Conservation (phyloP, 768 basidiomycete species). For the Leucocoprinus leucothites region DNA sequence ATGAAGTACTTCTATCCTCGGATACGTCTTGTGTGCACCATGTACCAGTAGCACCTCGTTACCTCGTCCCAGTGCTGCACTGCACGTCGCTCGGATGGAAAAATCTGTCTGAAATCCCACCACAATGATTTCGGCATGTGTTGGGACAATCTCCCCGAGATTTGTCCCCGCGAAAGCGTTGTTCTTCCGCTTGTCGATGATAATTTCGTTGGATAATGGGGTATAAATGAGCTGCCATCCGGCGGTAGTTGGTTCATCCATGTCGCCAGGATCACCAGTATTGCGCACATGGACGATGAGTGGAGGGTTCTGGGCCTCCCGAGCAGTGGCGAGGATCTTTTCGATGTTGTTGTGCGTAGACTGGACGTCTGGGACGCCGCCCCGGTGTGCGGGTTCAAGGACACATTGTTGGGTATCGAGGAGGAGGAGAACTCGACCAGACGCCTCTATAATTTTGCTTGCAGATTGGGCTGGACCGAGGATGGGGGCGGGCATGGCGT, state of each 20-base stretch:
- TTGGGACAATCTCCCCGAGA: conserved; percentile 45
- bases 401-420: conserved; percentile 55
- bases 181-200: conserved; percentile 67
- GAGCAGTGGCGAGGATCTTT: conserved; percentile 46
- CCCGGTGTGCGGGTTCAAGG: conserved; percentile 43
- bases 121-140: conserved; percentile 60
- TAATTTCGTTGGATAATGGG: conserved; percentile 45
- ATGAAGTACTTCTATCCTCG: conserved; percentile 60
- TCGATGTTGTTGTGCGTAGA: conserved; percentile 45
- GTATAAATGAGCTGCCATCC: conserved; percentile 64
- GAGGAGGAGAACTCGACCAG: conserved; percentile 49
- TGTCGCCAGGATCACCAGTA: conserved; percentile 55
- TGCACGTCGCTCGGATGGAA: conserved; percentile 57
- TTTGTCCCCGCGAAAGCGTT: conserved; percentile 65
- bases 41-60: conserved; percentile 63
- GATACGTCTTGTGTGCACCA: conserved; percentile 67
- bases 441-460: background rate
- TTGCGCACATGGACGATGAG: conserved; percentile 70
- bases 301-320: conserved; percentile 43
- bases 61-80: conserved; percentile 56
- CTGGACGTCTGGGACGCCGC: conserved; percentile 43
- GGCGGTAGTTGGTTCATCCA: conserved; percentile 51
- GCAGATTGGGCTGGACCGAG: background rate
- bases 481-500: conserved; percentile 10
- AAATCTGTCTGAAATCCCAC: conserved; percentile 70